Evolutionary conservation across 805 yeast genomes (phyloP).

Genomic region (Zygosaccharomyces pseudorouxii): DNA sequence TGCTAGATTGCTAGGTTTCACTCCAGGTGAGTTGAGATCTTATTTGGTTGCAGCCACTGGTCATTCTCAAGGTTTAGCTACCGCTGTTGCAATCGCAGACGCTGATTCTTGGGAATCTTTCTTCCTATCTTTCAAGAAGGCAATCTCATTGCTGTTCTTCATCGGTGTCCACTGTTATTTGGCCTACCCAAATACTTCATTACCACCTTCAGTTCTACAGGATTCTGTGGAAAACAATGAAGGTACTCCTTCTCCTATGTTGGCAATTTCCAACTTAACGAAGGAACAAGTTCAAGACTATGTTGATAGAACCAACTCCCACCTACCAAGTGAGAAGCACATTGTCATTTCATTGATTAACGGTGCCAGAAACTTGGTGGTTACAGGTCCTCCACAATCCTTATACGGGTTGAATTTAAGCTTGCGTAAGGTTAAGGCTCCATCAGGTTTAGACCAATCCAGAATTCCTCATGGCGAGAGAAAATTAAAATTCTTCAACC

Average conservation of each 20-base stretch:
- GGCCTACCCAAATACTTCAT: conserved; percentile 86
- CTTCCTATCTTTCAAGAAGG: conserved; percentile 63
- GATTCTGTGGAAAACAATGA: conserved; percentile 92
- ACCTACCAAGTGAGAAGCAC: conserved; percentile 87
- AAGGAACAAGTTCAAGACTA: conserved; percentile 70
- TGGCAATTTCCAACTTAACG: conserved; percentile 85
- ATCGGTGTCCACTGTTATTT: conserved; percentile 89
- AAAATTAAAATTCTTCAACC: conserved; percentile 85
- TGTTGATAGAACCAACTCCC: conserved; percentile 85
- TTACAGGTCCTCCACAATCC: conserved; percentile 97
- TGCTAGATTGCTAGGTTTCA: conserved; percentile 73
- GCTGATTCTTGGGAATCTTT: conserved; percentile 83
- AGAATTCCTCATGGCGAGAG: conserved; percentile 92
- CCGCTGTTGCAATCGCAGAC: conserved; percentile 86
- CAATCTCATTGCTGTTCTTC: conserved; percentile 82
- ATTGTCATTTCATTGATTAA: conserved; percentile 86
- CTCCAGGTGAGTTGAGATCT: conserved; percentile 82
- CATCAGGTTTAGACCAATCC: conserved; percentile 90
- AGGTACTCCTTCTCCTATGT: conserved; percentile 97
- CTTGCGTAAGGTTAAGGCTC: conserved; percentile 90
- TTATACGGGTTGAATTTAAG: conserved; percentile 90
- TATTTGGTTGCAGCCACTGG: conserved; percentile 75
- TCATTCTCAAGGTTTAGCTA: conserved; percentile 87
- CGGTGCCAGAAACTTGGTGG: conserved; percentile 94
- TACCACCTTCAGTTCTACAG: conserved; percentile 88